phyloP scores from a whole-genome alignment of 2,329 filamentous ascomycete species.

The Seiridium unicorne region DNA sequence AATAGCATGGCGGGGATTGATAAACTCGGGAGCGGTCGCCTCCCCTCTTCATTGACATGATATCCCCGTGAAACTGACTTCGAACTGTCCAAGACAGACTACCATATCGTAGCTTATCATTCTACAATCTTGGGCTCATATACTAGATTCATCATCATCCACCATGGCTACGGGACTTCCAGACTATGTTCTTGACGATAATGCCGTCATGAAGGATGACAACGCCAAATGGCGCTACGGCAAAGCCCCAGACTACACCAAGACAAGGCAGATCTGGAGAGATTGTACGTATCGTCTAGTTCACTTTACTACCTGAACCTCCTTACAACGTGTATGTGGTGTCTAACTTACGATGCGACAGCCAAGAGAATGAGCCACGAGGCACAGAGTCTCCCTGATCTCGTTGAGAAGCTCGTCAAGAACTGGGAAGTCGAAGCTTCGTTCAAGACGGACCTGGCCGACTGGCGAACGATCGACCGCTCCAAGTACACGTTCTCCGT shows the following conservation, averaged over 20 bases:
- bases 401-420: slow-evolving; percentile 70
- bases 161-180: slow-evolving; percentile 6
- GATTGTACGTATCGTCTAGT: slow-evolving; percentile 44
- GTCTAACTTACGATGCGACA: slow-evolving; percentile 25
- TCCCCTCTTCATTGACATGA: background rate
- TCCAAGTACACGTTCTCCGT: slow-evolving; percentile 61
- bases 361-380: slow-evolving; percentile 56
- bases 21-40: background rate
- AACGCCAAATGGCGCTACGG: slow-evolving; percentile 60
- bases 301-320: background rate
- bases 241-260: slow-evolving; percentile 60
- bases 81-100: too few relatives aligned
- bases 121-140: too few relatives aligned
- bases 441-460: slow-evolving; percentile 59
- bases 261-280: slow-evolving; percentile 57
- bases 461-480: slow-evolving; percentile 66
- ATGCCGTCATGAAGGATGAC: slow-evolving; percentile 35
- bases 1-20: background rate
- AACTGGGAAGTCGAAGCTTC: slow-evolving; percentile 73
- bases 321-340: too few relatives aligned
- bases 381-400: slow-evolving; percentile 52
- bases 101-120: too few relatives aligned
- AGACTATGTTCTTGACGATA: slow-evolving; percentile 17
- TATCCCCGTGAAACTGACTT: background rate
- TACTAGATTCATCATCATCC: background rate